Conservation (phyloP, 2,329 filamentous ascomycete species). For the Alternaria sp. region DNA sequence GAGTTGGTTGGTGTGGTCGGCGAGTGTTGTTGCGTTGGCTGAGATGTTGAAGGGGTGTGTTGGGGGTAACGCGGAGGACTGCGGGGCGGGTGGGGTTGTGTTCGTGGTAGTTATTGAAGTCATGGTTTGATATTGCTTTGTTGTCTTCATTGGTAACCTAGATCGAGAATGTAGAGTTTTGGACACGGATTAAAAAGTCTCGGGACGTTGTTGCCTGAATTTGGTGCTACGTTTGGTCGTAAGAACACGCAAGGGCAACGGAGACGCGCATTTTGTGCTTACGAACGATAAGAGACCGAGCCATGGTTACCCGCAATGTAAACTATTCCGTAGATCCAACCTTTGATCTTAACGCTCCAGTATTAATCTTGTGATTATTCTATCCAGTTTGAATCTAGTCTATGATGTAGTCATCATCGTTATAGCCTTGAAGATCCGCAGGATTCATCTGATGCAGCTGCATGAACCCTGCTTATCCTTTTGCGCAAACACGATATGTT, state of each 20-base stretch:
- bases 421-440: neutral
- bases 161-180: neutral
- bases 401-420: neutral
- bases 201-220: neutral
- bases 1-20: neutral
- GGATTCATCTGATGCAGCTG: neutral
- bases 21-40: constrained; percentile 5
- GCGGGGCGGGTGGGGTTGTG: constrained; percentile 34
- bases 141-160: constrained; percentile 26
- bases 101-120: constrained; percentile 27
- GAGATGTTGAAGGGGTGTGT: constrained; percentile 18
- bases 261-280: neutral
- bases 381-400: neutral
- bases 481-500: neutral
- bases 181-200: neutral
- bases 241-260: neutral
- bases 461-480: neutral
- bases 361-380: neutral
- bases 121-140: constrained; percentile 51
- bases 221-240: neutral
- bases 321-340: too few relatives aligned
- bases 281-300: constrained; percentile 1
- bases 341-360: neutral
- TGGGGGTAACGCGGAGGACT: constrained; percentile 40
- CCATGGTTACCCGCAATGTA: neutral